Evolutionary conservation across 2,329 filamentous ascomycete genomes (phyloP), one percentile per base, ranked within the genome.

Genomic region (Penicillium sp.): DNA sequence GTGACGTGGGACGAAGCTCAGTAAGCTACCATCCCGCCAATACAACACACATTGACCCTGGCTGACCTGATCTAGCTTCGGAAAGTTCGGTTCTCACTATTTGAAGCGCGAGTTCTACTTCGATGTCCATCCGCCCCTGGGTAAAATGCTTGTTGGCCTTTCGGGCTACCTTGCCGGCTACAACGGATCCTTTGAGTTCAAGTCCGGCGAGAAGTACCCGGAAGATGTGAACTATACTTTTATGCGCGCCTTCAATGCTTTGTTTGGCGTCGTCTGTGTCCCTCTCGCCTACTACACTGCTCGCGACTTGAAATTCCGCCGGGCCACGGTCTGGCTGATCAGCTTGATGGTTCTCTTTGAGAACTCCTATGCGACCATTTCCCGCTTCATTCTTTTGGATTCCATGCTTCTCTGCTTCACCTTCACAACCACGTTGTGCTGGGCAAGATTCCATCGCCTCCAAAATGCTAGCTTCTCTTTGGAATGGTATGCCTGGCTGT

Each of bases 21-120:
- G 83, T 87, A 83, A 71, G 82, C 64, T 42, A 16, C 27, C n/a
- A 20, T 22, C 38, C 10, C 20, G 27, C 9, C 22, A 8, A 27
- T 40, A 13, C 48, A 8, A 48, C 33, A 27, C 31, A 24, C 24
- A 27, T 22, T 11, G 18, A 43, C 38, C 45, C 41, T 45, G 42
- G 48, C 45, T 53, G 30, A 52, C 38, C 24, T 36, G 46, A 20
- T 38, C 31, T 58, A 75, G 74, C 60, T 77, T 77, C 60, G 74
- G 74, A 47, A 99, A 99, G 79, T 99, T 99, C 74, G 94, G 94
- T 59, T 97, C 92, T 65, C 92, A 99, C 76, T 99, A 99, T 74
- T 86, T 99, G 70, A 96, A 99, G 75, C 90, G 92, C 73, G 94
- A 99, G 75, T 96, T 97, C 80, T 99, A 99, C 82, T 99, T 99